Base-by-base conservation (phyloP, 768 basidiomycete species). In the Podaxis sp. region DNA sequence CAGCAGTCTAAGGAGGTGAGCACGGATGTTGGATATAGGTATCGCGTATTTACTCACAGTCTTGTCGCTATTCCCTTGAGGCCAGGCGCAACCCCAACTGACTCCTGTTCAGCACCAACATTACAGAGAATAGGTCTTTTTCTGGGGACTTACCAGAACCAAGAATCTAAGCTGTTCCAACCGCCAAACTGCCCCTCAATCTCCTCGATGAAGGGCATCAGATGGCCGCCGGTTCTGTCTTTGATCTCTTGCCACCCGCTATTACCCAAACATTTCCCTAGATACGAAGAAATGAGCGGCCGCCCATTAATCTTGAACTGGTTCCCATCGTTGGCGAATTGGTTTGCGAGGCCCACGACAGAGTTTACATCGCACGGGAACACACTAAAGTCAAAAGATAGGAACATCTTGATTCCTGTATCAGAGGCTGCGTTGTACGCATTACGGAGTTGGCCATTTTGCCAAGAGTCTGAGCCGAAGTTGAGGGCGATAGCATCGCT, bases 1-100 rank as follows among this genome's bases (percentile, higher is more conserved):
- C 82, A 50, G 65, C 72, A 2, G 76, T 77, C 77, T 84, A 63
- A 54, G 64, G 61, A 8, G 60, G 37, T 65, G 57, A 66, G 47
- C 24, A 43, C 19, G 33, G 27, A 5, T 6, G 29, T 47, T 15
- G 4, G 40, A 52, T n/a, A 29, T 27, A 58, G 43, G 38, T 50
- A 29, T 46, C 22, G 25, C 43, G 36, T 33, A 57, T 38, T 24
- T 17, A 69, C 77, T 60, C 59, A 80, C 82, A 43, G 72, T 79
- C 67, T 82, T 80, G 5, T 75, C 73, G 13, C 68, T 66, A 61
- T 81, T 71, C 0, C 81, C 77, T 64, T 82, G 76, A 0, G 86
- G 85, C 85, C 85, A 88, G 5, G 83, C 85, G 70, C 83, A 81
- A 70, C 86, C 85, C 85, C 85, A 86, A 75, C 80, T 78, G 55